A percentile compares a stretch with the other conserved stretches of the same genome.
phyloP scores from a whole-genome alignment of 1,139 yeast genomes.

The Hyphopichia fennica region DNA sequence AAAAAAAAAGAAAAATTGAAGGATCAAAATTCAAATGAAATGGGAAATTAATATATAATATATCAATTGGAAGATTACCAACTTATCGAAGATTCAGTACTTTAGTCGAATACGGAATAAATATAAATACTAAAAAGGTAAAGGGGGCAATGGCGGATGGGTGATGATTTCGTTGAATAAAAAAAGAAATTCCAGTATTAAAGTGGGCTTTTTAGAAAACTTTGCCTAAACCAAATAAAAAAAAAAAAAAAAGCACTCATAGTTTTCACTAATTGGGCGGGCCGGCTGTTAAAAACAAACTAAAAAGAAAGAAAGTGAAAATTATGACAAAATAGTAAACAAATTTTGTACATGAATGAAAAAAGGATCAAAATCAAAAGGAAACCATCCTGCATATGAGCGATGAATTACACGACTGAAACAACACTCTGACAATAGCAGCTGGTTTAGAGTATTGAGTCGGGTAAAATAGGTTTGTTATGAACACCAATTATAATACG shows the following conservation, averaged over 20 bases:
- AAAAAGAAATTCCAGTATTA: background rate
- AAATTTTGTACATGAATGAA: too few relatives aligned
- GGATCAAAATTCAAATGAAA: background rate
- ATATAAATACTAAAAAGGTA: background rate
- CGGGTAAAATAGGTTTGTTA: background rate
- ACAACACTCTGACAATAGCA: background rate
- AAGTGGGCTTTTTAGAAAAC: too few relatives aligned
- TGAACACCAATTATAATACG: background rate
- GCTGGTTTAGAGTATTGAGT: background rate
- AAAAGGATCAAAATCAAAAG: too few relatives aligned
- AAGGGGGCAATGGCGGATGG: slow-evolving; percentile 1
- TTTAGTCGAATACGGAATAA: slow-evolving; percentile 1
- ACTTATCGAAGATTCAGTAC: background rate
- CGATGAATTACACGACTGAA: slow-evolving; percentile 1
- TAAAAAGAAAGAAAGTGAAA: background rate
- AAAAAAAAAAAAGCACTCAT: background rate
- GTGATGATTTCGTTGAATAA: too few relatives aligned
- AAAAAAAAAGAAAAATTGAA: background rate
- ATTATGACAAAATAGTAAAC: background rate
- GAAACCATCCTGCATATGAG: background rate
- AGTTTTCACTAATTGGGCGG: background rate
- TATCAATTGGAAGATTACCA: background rate
- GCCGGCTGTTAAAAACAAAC: background rate
- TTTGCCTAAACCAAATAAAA: too few relatives aligned
- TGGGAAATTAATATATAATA: background rate